phyloP scores from a whole-genome alignment of 345 rosid species.

The Eucalyptus tenuipes region DNA sequence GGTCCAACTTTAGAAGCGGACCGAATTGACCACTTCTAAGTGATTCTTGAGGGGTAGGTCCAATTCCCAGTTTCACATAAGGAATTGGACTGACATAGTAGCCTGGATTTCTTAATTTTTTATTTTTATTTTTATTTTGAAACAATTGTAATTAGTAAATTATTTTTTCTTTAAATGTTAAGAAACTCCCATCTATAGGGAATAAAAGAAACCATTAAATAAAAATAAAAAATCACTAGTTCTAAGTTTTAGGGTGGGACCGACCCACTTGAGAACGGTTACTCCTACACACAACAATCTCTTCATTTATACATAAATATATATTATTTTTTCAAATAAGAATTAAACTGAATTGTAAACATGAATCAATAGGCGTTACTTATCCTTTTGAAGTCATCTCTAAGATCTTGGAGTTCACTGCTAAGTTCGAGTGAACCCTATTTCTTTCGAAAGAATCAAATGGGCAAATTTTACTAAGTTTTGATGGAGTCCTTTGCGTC shows the following conservation, averaged over 20 bases:
- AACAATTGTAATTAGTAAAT: neutral
- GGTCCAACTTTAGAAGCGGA: neutral
- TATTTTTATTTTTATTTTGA: neutral
- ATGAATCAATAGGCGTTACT: neutral
- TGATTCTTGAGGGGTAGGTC: neutral
- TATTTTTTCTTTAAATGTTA: neutral
- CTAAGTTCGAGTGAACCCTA: neutral
- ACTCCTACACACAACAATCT: neutral
- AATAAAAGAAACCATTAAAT: neutral
- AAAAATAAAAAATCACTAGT: neutral
- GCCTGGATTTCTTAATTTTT: neutral
- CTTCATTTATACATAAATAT: neutral
- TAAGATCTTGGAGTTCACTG: neutral
- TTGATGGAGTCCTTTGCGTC: neutral
- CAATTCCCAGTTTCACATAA: neutral
- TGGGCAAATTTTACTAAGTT: neutral
- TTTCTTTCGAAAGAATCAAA: neutral
- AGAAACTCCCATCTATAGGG: neutral
- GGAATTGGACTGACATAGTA: accelerated
- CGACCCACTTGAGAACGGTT: neutral
- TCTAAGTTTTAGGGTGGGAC: neutral
- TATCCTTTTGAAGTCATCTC: neutral
- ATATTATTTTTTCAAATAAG: neutral
- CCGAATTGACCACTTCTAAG: accelerated
- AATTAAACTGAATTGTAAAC: neutral